Base-by-base conservation (phyloP, 1,284 basidiomycete genomes). In the Cutaneotrichosporon mucoides region DNA sequence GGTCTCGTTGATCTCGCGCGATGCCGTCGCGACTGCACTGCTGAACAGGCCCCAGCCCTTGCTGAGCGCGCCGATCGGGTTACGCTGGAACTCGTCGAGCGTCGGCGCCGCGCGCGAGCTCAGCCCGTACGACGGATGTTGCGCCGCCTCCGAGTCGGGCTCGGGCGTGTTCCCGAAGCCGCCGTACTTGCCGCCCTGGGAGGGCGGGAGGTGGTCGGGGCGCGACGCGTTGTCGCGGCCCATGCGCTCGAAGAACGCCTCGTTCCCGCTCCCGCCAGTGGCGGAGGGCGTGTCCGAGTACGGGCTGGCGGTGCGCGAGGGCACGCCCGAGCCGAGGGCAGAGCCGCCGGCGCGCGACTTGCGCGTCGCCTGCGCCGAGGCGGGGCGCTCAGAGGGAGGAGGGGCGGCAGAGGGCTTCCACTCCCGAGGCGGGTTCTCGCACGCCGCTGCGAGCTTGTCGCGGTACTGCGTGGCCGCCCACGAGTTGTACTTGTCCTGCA, bases 401-500 rank as follows among this genome's bases (percentile, higher is more conserved):
- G 67, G 43, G 40, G 62, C 2, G 68, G 78, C 76, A 2, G 76
- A 75, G n/a, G 70, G 67, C 6, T 72, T 69, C 75, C 75, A 78
- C 24, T 62, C 54, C 35, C 61, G 61, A 10, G 73, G 72, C 35
- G 70, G 72, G 53, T 73, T 73, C 24, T 74, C 67, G 52, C 73
- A 74, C 53, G 66, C 71, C 11, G 77, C 76, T 7, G 69, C 61
- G 57, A 77, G 73, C 74, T 94, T 96, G 77, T 92, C 88, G 49
- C 89, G 85, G 77, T 95, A 96, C 78, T 95, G 90, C 4, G 88
- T 81, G 1, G 92, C 92, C 4, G 92, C 89, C 90, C 92, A 95
- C 46, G 84, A 89, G 73, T 91, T 89, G 78, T 96, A 96, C 59
- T 87, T 91, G 56, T 92, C 88, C 65, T 87, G 83, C 55, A 88